These are phyloP conservation scores for Eutrema yunnanense DNA, from an alignment of 345 rosid genomes.

Conservation along the genomic window DNA sequence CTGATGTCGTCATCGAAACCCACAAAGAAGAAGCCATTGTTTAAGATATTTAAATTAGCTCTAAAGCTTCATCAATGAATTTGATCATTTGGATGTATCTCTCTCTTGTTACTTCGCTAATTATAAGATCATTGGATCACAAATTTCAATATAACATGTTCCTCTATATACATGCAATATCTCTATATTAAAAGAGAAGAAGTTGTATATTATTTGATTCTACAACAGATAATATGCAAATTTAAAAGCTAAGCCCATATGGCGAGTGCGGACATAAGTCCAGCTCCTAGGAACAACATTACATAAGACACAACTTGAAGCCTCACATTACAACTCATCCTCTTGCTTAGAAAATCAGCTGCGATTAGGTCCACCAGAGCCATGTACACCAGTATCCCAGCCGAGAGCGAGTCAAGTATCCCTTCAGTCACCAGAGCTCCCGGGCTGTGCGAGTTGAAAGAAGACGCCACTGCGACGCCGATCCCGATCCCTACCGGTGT, in stretches of 20 bases:
- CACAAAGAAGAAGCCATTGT: conserved; percentile 71
- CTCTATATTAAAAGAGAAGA: neutral
- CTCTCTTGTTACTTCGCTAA: neutral
- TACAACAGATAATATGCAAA: neutral
- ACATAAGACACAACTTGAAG: conserved; percentile 65
- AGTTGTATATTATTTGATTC: neutral
- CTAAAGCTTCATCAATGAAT: neutral
- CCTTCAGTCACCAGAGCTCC: conserved; percentile 67
- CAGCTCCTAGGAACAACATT: conserved; percentile 91
- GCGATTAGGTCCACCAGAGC: conserved; percentile 93
- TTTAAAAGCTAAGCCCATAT: conserved; percentile 58
- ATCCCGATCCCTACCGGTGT: conserved; percentile 64
- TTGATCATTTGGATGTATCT: neutral
- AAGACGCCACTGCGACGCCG: conserved; percentile 59
- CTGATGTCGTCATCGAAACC: conserved; percentile 60
- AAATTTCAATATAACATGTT: neutral
- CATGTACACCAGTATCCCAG: conserved; percentile 91
- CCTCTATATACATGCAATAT: neutral
- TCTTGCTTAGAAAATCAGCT: conserved; percentile 80
- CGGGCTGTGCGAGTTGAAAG: conserved; percentile 54
- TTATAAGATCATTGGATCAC: neutral
- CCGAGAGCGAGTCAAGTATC: conserved; percentile 70
- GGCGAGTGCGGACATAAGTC: conserved; percentile 79
- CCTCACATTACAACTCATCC: conserved; percentile 89
- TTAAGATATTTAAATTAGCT: conserved; percentile 1